phyloP scores from a whole-genome alignment of 2,329 filamentous ascomycete species.

The Penicillium janthinellum region DNA sequence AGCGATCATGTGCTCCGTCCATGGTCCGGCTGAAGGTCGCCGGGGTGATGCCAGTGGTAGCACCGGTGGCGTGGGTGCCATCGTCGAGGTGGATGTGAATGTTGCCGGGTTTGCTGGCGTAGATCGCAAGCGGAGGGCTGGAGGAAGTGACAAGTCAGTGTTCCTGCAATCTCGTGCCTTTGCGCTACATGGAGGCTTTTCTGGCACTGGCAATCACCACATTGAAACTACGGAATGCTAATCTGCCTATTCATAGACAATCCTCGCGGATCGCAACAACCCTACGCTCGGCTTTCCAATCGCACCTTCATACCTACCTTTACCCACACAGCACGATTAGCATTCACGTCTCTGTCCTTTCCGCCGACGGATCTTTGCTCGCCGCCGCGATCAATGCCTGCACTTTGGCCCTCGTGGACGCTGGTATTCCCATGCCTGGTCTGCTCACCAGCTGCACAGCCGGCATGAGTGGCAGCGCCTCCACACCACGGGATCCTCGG shows the following conservation, averaged over 20 bases:
- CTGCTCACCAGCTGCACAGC: conserved; percentile 88
- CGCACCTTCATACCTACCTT: conserved; percentile 79
- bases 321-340: conserved; percentile 86
- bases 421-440: conserved; percentile 91
- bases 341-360: conserved; percentile 82
- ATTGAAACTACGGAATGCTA: not conserved
- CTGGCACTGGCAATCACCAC: not conserved
- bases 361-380: conserved; percentile 85
- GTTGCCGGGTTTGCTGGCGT: conserved; percentile 86
- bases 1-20: conserved; percentile 90
- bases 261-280: conserved; percentile 65
- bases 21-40: conserved; percentile 75
- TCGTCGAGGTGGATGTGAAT: conserved; percentile 78
- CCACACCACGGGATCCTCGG: conserved; percentile 42
- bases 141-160: conserved; percentile 74
- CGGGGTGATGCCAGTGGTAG: conserved; percentile 50
- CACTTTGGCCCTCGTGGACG: conserved; percentile 89
- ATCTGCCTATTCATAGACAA: conserved; percentile 56
- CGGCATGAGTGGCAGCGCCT: conserved; percentile 61
- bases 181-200: not conserved
- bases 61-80: conserved; percentile 57
- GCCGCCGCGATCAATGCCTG: conserved; percentile 88
- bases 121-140: conserved; percentile 73
- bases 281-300: conserved; percentile 73
- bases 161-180: not conserved